These are phyloP conservation scores for Rheum nobile DNA, from an alignment of 148 eudicot species.

Conservation along the genomic window DNA sequence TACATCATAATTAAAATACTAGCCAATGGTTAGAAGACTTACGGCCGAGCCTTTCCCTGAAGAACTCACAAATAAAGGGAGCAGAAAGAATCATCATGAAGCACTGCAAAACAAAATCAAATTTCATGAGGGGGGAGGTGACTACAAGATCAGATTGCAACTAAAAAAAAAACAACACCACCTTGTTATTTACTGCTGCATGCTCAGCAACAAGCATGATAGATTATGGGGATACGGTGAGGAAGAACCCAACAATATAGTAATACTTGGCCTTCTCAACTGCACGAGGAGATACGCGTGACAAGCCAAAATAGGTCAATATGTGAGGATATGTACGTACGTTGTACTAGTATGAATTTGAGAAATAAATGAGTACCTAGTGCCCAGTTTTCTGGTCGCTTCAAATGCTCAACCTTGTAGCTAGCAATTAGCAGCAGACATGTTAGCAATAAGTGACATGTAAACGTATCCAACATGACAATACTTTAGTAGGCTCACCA, in stretches of 20 bases:
- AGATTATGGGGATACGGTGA: constrained; percentile 91
- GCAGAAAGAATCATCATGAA: constrained; percentile 94
- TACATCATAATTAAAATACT: neutral
- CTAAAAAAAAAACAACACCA: constrained; percentile 9
- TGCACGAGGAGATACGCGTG: constrained; percentile 17
- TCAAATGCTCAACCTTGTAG: constrained; percentile 91
- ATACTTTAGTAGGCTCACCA: neutral
- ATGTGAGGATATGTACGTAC: neutral
- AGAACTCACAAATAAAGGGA: constrained; percentile 94
- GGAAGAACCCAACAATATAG: constrained; percentile 99
- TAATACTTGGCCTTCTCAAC: constrained; percentile 94
- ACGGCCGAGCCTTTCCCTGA: constrained; percentile 88
- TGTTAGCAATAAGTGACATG: constrained; percentile 85
- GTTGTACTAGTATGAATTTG: neutral
- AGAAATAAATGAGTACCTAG: constrained; percentile 40
- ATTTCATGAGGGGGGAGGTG: neutral
- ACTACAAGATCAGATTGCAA: neutral
- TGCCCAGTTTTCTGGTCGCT: constrained; percentile 91
- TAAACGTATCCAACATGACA: constrained; percentile 11
- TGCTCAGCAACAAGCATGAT: constrained; percentile 92
- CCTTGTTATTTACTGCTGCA: constrained; percentile 95
- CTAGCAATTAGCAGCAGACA: constrained; percentile 99
- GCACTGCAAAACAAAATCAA: constrained; percentile 26
- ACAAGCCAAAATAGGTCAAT: neutral
- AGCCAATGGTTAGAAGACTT: constrained; percentile 14